Percentiles rank a stretch among this genome's conserved stretches.
These are phyloP conservation scores for Gloeophyllum trabeum DNA, from an alignment of 768 basidiomycete species.

Conservation along the genomic window DNA sequence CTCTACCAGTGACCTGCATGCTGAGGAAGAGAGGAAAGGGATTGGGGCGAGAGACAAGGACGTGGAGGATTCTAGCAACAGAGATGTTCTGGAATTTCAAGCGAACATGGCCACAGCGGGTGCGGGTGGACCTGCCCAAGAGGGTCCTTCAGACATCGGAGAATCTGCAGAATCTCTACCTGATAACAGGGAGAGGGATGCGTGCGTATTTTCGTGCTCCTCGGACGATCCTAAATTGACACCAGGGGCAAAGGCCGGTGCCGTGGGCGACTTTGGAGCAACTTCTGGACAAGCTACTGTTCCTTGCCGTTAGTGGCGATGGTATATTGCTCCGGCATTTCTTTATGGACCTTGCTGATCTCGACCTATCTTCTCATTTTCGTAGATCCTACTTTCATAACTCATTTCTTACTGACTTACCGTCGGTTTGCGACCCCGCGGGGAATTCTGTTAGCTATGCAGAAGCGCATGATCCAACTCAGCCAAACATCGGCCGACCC, in stretches of 20 bases:
- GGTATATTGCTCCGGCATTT: conserved; percentile 37
- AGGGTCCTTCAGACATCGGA: background rate
- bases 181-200: conserved; percentile 33
- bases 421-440: conserved; percentile 76
- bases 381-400: conserved; percentile 65
- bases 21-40: conserved; percentile 27
- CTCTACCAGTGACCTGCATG: conserved; percentile 40
- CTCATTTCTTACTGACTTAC: conserved; percentile 76
- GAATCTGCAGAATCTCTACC: background rate
- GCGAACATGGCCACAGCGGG: too few relatives aligned
- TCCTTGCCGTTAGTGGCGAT: conserved; percentile 76
- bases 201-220: conserved; percentile 32
- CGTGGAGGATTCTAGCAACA: conserved; percentile 13
- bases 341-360: conserved; percentile 5
- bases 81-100: too few relatives aligned
- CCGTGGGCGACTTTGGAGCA: conserved; percentile 74
- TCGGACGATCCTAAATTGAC: conserved; percentile 10
- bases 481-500: conserved; percentile 66
- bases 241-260: conserved; percentile 36
- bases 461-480: conserved; percentile 73
- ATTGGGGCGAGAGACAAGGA: conserved; percentile 8
- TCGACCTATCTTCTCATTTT: conserved; percentile 4
- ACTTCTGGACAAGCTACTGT: conserved; percentile 71
- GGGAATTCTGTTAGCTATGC: conserved; percentile 74
- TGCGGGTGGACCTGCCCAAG: too few relatives aligned